Conservation (phyloP, 1,284 basidiomycete species). For the Cutaneotrichosporon cutaneum region DNA sequence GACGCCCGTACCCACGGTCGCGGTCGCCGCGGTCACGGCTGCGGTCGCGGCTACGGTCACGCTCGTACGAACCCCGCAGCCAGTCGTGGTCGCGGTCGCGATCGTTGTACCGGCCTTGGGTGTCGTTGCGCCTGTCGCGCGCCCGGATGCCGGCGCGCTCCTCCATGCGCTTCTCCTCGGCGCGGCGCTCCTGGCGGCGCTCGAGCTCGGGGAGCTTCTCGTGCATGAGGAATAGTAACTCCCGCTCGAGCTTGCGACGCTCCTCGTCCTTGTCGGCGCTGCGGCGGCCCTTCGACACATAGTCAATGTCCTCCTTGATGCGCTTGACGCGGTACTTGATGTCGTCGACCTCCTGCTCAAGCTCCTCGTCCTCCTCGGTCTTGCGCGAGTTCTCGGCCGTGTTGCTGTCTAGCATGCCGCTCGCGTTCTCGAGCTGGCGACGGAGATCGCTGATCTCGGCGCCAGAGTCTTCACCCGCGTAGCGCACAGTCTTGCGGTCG, state of each 20-base stretch:
- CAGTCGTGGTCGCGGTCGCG: slow-evolving; percentile 47
- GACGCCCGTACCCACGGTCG: slow-evolving; percentile 20
- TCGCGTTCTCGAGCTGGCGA: slow-evolving; percentile 76
- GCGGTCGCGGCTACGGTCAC: slow-evolving; percentile 48
- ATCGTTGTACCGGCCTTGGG: slow-evolving; percentile 67
- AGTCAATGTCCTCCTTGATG: slow-evolving; percentile 91
- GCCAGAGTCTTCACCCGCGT: slow-evolving; percentile 67
- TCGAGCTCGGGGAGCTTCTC: slow-evolving; percentile 90
- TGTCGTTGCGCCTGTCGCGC: slow-evolving; percentile 80
- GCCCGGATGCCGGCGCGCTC: slow-evolving; percentile 74
- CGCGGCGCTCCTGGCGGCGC: slow-evolving; percentile 74
- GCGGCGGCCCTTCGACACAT: slow-evolving; percentile 75
- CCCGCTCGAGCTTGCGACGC: slow-evolving; percentile 80
- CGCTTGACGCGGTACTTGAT: slow-evolving; percentile 81
- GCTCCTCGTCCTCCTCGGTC: slow-evolving; percentile 76
- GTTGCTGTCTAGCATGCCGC: slow-evolving; percentile 74
- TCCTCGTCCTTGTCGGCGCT: slow-evolving; percentile 79
- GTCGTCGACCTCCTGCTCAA: slow-evolving; percentile 87
- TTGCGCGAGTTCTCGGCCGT: slow-evolving; percentile 63
- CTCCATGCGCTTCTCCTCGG: slow-evolving; percentile 72
- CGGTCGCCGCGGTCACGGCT: slow-evolving; percentile 41
- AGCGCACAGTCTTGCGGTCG: slow-evolving; percentile 78
- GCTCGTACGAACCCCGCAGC: slow-evolving; percentile 53
- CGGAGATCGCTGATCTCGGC: slow-evolving; percentile 82
- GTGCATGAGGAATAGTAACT: slow-evolving; percentile 82